Evolutionary conservation across 1,284 basidiomycete genomes (phyloP).

Genomic region (Stereum hirsutum): DNA sequence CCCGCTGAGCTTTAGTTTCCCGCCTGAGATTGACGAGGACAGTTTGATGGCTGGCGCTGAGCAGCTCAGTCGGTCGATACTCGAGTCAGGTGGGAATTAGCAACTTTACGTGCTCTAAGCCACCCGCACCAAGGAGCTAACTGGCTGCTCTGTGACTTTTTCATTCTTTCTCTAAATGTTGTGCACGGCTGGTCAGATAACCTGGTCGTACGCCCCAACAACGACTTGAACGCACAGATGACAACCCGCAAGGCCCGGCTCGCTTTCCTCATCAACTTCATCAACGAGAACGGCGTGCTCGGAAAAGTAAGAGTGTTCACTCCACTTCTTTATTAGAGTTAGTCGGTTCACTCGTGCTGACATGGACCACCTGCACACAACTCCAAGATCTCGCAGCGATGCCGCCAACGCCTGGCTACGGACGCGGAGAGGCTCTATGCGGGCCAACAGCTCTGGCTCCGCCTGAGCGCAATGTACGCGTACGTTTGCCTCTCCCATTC

Average conservation of each 20-base stretch:
- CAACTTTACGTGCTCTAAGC: no score
- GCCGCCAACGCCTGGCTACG: conserved; percentile 68
- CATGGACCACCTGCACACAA: neutral
- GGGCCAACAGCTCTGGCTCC: conserved; percentile 76
- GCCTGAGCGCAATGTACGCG: conserved; percentile 68
- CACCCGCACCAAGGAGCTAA: no score
- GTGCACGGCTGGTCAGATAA: conserved; percentile 37
- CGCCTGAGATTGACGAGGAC: conserved; percentile 70
- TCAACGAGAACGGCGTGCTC: conserved; percentile 78
- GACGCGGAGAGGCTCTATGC: conserved; percentile 88
- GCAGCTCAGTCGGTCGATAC: conserved; percentile 66
- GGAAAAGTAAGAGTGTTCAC: conserved; percentile 41
- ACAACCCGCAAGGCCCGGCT: conserved; percentile 69
- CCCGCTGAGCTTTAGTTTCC: conserved; percentile 78
- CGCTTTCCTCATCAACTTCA: conserved; percentile 78
- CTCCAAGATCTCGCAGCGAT: conserved; percentile 68
- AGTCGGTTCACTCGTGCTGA: neutral
- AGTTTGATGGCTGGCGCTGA: conserved; percentile 76
- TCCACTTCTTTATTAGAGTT: neutral
- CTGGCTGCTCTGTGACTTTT: neutral
- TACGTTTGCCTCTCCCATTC: conserved; percentile 23
- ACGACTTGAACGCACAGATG: conserved; percentile 79
- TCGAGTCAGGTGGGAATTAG: conserved; percentile 51
- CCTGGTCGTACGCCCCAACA: conserved; percentile 64
- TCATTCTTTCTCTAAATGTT: neutral